Percentiles rank a stretch among this genome's conserved stretches.
Conservation (phyloP, 2,329 filamentous ascomycete species). For the Colletotrichum lupini region DNA sequence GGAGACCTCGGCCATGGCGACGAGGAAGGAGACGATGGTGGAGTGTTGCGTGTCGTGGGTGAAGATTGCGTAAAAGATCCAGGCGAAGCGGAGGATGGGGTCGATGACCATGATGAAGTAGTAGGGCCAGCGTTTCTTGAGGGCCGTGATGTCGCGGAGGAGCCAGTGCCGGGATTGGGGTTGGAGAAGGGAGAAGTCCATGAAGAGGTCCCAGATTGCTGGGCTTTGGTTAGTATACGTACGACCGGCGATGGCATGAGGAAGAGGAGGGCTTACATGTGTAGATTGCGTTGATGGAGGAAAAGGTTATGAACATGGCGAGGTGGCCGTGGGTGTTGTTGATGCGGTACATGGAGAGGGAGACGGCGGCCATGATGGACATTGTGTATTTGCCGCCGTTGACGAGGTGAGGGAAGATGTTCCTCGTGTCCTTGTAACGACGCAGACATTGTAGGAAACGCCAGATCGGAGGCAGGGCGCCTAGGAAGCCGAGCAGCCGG, state of each 20-base stretch:
- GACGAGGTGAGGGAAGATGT: conserved; percentile 90
- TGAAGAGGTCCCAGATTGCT: conserved; percentile 92
- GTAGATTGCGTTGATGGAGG: conserved; percentile 85
- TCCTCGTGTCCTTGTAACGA: conserved; percentile 87
- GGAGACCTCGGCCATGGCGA: conserved; percentile 82
- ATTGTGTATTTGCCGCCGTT: conserved; percentile 93
- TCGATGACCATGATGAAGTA: conserved; percentile 87
- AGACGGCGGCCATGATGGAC: conserved; percentile 83
- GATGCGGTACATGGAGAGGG: conserved; percentile 86
- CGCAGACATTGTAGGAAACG: conserved; percentile 90
- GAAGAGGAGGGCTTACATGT: conserved; percentile 64
- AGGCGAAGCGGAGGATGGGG: conserved; percentile 88
- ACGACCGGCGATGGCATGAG: too few species aligned
- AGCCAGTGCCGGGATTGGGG: conserved; percentile 73
- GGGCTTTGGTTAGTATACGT: conserved; percentile 6
- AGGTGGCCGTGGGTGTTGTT: conserved; percentile 65
- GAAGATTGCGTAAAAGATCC: conserved; percentile 94
- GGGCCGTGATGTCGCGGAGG: conserved; percentile 82
- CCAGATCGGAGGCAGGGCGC: conserved; percentile 86
- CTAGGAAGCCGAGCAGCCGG: conserved; percentile 86
- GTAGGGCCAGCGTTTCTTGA: conserved; percentile 85
- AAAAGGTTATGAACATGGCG: conserved; percentile 82
- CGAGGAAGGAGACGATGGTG: conserved; percentile 81
- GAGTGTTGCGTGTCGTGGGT: conserved; percentile 84
- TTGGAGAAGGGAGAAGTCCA: conserved; percentile 96